Conservation (phyloP, 2,329 filamentous ascomycete species). For the Knoxdaviesia capensis region DNA sequence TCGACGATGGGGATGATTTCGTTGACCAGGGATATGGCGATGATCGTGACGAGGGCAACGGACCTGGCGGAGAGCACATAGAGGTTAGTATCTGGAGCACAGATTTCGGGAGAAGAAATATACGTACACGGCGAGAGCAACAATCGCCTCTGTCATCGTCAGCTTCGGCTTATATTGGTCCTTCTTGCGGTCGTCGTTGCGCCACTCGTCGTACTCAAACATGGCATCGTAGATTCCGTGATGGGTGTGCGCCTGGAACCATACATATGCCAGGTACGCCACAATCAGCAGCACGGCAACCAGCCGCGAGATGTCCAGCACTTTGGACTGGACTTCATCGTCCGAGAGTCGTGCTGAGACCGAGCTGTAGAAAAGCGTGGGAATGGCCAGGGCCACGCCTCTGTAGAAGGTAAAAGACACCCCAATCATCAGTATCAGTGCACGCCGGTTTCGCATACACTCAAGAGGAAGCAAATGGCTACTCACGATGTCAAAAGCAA, state of each 20-base stretch:
- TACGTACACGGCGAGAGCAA: constrained; percentile 29
- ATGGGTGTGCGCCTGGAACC: constrained; percentile 59
- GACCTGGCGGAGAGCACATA: constrained; percentile 21
- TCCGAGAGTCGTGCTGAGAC: constrained; percentile 12
- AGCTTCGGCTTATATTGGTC: constrained; percentile 45
- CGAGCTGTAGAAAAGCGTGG: constrained; percentile 34
- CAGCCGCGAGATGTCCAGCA: constrained; percentile 47
- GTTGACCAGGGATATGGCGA: constrained; percentile 53
- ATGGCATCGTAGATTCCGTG: constrained; percentile 59
- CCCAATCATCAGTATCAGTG: too few relatives aligned
- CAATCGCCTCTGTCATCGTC: constrained; percentile 50
- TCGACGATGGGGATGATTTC: constrained; percentile 43
- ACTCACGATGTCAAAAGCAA: constrained; percentile 59
- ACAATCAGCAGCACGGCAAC: constrained; percentile 51
- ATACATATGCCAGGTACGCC: constrained; percentile 45
- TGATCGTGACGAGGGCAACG: constrained; percentile 49
- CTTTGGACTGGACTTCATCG: constrained; percentile 25
- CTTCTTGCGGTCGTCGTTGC: constrained; percentile 41
- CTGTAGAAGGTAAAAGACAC: constrained; percentile 5
- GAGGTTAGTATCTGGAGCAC: neutral
- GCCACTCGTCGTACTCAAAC: constrained; percentile 48
- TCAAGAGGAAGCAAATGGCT: constrained; percentile 11
- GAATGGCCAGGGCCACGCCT: constrained; percentile 19
- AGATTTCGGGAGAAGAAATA: neutral
- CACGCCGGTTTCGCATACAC: constrained; percentile 3